Evolutionary conservation across 2,329 filamentous ascomycete species (phyloP), one percentile per base, ranked within the genome.

Genomic region (Fusarium nodosum): DNA sequence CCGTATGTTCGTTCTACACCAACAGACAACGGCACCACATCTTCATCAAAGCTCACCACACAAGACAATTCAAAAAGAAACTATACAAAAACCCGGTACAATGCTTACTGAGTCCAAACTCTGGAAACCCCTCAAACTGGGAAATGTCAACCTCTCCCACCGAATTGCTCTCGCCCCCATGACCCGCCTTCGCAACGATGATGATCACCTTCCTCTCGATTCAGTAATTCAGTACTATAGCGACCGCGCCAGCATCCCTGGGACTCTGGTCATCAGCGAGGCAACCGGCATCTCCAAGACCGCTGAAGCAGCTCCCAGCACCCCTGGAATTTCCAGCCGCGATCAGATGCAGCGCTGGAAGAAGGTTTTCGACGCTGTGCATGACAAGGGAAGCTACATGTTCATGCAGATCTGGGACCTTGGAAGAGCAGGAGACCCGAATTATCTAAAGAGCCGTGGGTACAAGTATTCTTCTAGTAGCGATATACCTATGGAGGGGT

Each of bases 351-450:
- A 81, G 2, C 85, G 81, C 0, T 92, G 90, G 90, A 87, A 84
- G 65, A 78, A 82, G 16, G 79, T 92, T 42, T 88, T 86, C 3
- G 84, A 88, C 28, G 86, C 85, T 1, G 88, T 92, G 1, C 90
- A 93, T 75, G 81, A 81, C 24, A 89, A 89, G 71, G 86, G 86
- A 7, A 85, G 82, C 20, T 87, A 82, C 71, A 88, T 91, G 64
- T 91, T 84, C 77, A 79, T 85, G 30, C 90, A 93, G 74, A 80
- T 93, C 1, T 92, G 89, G 88, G 85, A 86, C 2, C 78, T 88
- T 0, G 90, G 90, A 10, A 84, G 90, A 2, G 82, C 83, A 2
- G 65, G 64, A 1, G 30, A 66, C 13, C 66, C 71, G 1, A 58
- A 33, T 2, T 72, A 71, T 7, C 22, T 74, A n/a, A 62, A 60